Evolutionary conservation across 129 eudicot genomes (phyloP), one percentile per base, ranked within the genome.

Genomic region (Lactuca sativa): DNA sequence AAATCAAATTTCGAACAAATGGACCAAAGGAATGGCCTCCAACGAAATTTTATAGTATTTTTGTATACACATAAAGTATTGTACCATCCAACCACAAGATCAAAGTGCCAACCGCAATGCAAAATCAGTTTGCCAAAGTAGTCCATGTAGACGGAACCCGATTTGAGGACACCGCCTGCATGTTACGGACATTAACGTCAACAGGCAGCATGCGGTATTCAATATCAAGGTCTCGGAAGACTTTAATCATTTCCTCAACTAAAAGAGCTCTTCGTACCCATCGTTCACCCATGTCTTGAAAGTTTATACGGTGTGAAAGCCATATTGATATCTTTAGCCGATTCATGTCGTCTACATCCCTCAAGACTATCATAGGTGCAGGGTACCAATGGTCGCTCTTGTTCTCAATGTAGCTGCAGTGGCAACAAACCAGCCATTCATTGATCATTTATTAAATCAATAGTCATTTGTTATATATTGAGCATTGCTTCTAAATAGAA

Each of bases 371-470:
- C 36, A 41, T 2, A 7, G 80, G 80, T 21, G 51, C 80, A 13
- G 69, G 62, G 36, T 68, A 53, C 80, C 80, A 76, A 51, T 76
- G 75, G 25, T 76, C 80, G 14, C 69, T 68, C 70, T 69, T 68
- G 43, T 76, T 60, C 75, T 48, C 70, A 30, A 69, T 53, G 16
- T 76, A 76, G 57, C 80, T 76, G 55, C 17, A 55, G 14, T 4
- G 4, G 21, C 16, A 60, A 36, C 64, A 69, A 69, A 37, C 64
- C 38, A 49, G 7, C 10, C 11, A 25, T 9, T 18, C 7, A 25
- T 4, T 25, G 13, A 54, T 4, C 3, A 7, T 54, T 15, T n/a
- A n/a, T 54, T 15, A 13, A 33, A 66, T 38, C 25, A 16, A 41
- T 2, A 37, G 14, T 37, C 1, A 0, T 4, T 7, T 6, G 51